A percentile compares a stretch with the other conserved stretches of the same genome.
These are phyloP conservation scores for Sabuloglossum arenarium DNA, from an alignment of 495 filamentous ascomycete species.

Conservation along the genomic window DNA sequence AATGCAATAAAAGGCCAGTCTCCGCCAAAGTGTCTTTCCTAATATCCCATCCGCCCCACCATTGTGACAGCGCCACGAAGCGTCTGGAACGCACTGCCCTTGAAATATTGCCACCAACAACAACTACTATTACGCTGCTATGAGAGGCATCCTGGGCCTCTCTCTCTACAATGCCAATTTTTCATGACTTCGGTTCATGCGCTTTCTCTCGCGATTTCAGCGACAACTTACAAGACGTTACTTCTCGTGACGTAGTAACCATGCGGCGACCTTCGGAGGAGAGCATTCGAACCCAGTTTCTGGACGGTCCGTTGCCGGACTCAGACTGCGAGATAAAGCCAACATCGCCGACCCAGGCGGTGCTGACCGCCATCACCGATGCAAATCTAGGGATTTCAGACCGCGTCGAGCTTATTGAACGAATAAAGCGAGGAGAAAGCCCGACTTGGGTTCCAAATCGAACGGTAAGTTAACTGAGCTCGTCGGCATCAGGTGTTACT, in stretches of 20 bases:
- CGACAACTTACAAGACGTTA: background rate
- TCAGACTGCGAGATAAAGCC: slow-evolving; percentile 7
- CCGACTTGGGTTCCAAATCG: slow-evolving; percentile 51
- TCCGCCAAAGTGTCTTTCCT: background rate
- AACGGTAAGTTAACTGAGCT: slow-evolving; percentile 29
- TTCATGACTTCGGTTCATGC: slow-evolving; percentile 21
- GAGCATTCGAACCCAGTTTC: slow-evolving; percentile 30
- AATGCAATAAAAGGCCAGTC: background rate
- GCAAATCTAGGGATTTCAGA: slow-evolving; percentile 16
- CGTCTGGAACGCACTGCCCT: background rate
- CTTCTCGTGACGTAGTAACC: background rate
- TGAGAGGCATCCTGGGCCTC: background rate
- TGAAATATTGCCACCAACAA: background rate
- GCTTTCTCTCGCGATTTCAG: background rate
- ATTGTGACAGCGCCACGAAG: slow-evolving; percentile 1
- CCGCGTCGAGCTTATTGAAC: slow-evolving; percentile 62
- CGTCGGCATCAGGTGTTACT: background rate
- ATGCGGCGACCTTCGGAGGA: slow-evolving; percentile 21
- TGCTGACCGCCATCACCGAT: background rate
- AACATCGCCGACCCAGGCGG: slow-evolving; percentile 1
- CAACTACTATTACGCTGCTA: background rate
- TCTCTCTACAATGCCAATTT: slow-evolving; percentile 33
- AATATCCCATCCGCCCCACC: background rate
- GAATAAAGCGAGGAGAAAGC: slow-evolving; percentile 61
- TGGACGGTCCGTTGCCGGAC: slow-evolving; percentile 28